These are phyloP conservation scores for Phanerochaete carnosa DNA, from an alignment of 768 basidiomycete species.

Conservation along the genomic window DNA sequence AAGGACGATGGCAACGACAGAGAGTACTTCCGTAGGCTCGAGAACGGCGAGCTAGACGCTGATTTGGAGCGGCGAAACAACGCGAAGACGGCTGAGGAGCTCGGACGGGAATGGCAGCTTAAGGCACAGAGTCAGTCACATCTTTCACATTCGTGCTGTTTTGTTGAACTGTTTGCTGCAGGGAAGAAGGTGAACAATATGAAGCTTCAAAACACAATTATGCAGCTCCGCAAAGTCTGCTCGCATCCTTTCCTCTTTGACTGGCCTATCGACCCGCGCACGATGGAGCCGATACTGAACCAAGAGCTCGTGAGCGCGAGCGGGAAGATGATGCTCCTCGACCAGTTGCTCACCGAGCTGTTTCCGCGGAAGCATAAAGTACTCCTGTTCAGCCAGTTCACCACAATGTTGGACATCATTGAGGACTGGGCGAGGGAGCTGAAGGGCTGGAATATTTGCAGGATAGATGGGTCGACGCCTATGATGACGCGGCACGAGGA, in stretches of 20 bases:
- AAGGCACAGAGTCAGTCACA: conserved; percentile 54
- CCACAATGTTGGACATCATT: conserved; percentile 93
- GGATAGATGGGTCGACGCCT: conserved; percentile 86
- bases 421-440: conserved; percentile 89
- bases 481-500: conserved; percentile 81
- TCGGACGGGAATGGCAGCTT: conserved; percentile 55
- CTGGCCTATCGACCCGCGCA: conserved; percentile 68
- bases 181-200: conserved; percentile 88
- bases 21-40: conserved; percentile 61
- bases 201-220: conserved; percentile 87
- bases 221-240: conserved; percentile 97
- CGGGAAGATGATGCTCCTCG: conserved; percentile 97
- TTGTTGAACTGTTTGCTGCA: conserved; percentile 25
- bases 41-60: conserved; percentile 41
- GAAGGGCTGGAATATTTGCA: conserved; percentile 81
- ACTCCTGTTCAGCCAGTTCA: conserved; percentile 90
- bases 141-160: not conserved
- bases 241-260: conserved; percentile 91
- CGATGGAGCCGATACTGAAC: conserved; percentile 61
- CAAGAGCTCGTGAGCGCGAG: conserved; percentile 81
- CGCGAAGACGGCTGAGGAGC: conserved; percentile 46
- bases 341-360: conserved; percentile 79
- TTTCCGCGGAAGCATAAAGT: conserved; percentile 83
- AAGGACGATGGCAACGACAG: conserved; percentile 61
- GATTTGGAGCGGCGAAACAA: conserved; percentile 26